Percentiles rank a stretch among this genome's conserved stretches.
Evolutionary conservation across 1,284 basidiomycete species (phyloP).

Genomic region (Moniliophthora roreri): DNA sequence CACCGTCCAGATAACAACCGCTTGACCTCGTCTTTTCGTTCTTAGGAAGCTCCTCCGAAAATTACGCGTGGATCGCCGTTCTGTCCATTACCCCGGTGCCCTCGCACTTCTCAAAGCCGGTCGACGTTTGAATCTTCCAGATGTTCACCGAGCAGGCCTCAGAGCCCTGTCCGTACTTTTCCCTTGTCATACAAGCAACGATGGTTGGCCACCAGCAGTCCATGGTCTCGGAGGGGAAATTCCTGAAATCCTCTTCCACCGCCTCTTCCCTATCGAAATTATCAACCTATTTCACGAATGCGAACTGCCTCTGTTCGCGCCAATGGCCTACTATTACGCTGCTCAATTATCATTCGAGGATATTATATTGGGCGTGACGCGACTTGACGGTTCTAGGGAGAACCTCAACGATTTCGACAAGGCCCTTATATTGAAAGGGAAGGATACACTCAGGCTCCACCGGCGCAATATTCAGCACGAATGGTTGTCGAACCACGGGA

Average conservation of each 20-base stretch:
- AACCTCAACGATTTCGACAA: constrained; percentile 11
- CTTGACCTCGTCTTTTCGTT: neutral
- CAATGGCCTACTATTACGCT: constrained; percentile 24
- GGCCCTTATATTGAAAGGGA: constrained; percentile 15
- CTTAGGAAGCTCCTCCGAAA: constrained; percentile 2
- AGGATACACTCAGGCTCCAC: constrained; percentile 17
- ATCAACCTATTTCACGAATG: constrained; percentile 19
- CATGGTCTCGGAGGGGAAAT: constrained; percentile 16
- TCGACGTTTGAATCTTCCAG: constrained; percentile 14
- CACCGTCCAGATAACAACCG: neutral
- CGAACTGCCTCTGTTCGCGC: constrained; percentile 16
- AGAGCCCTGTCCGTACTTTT: constrained; percentile 9
- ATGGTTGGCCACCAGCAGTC: constrained; percentile 13
- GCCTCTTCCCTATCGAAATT: constrained; percentile 19
- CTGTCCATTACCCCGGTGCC: constrained; percentile 17
- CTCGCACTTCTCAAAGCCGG: constrained; percentile 15
- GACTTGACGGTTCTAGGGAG: constrained; percentile 12
- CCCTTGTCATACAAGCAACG: neutral
- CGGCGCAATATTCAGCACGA: constrained; percentile 16
- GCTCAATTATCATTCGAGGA: constrained; percentile 20
- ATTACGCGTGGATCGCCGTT: constrained; percentile 1
- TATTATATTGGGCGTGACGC: constrained; percentile 19
- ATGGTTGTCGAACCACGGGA: constrained; percentile 15
- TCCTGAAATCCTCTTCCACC: constrained; percentile 14
- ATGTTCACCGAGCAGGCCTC: constrained; percentile 9